phyloP scores from a whole-genome alignment of 148 eudicot species.

The Amaranthus hypochondriacus region DNA sequence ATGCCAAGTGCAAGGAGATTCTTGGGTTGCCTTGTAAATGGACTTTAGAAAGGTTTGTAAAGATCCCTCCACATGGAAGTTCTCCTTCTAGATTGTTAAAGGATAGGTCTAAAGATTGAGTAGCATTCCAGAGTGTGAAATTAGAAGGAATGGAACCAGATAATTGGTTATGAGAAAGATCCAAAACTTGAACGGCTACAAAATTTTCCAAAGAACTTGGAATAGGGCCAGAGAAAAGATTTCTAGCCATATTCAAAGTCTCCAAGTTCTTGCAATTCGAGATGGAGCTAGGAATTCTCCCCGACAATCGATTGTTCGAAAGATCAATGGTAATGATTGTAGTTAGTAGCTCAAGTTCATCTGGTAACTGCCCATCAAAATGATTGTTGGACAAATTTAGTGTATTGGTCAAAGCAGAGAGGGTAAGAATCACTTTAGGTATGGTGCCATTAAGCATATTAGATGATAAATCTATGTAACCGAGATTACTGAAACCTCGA shows the following conservation, averaged over 20 bases:
- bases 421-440: constrained; percentile 33
- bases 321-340: constrained; percentile 31
- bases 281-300: constrained; percentile 40
- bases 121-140: constrained; percentile 26
- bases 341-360: constrained; percentile 30
- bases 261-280: constrained; percentile 43
- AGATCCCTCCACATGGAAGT: constrained; percentile 40
- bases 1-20: constrained; percentile 24
- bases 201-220: constrained; percentile 37
- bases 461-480: constrained; percentile 37
- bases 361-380: constrained; percentile 42
- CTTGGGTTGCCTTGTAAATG: constrained; percentile 41
- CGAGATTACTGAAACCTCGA: constrained; percentile 24
- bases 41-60: constrained; percentile 28
- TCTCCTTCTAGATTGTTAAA: constrained; percentile 46
- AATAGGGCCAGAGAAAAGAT: constrained; percentile 38
- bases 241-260: constrained; percentile 31
- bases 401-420: constrained; percentile 23
- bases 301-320: constrained; percentile 38
- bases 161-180: constrained; percentile 44
- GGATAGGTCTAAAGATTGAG: constrained; percentile 41
- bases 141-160: constrained; percentile 36
- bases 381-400: constrained; percentile 44
- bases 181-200: constrained; percentile 36
- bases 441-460: constrained; percentile 50